These are phyloP conservation scores for Pleurostoma richardsiae DNA, from an alignment of 2,329 filamentous ascomycete species.

Conservation along the genomic window DNA sequence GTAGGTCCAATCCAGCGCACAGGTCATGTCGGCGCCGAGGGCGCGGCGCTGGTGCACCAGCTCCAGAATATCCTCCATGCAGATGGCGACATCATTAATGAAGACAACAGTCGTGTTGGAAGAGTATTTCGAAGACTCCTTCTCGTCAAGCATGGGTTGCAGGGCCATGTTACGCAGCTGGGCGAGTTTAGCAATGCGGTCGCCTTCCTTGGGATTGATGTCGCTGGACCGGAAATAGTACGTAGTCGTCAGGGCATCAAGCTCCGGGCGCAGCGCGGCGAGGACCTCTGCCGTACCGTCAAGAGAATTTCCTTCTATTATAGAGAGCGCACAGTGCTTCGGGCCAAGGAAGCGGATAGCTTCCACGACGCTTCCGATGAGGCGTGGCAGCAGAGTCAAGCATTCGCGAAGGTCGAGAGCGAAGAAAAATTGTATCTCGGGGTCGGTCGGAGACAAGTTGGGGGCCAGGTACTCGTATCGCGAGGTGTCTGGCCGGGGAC, in stretches of 20 bases:
- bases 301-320: constrained; percentile 36
- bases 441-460: not conserved
- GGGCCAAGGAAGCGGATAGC: constrained; percentile 35
- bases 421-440: constrained; percentile 34
- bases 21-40: constrained; percentile 50
- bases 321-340: constrained; percentile 33
- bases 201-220: constrained; percentile 33
- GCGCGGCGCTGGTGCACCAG: constrained; percentile 39
- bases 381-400: constrained; percentile 34
- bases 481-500: constrained; percentile 3
- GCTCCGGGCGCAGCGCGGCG: constrained; percentile 26
- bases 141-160: constrained; percentile 31
- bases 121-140: constrained; percentile 11
- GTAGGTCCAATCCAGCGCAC: constrained; percentile 54
- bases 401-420: constrained; percentile 42
- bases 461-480: constrained; percentile 3
- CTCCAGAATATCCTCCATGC: constrained; percentile 52
- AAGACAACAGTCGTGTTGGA: constrained; percentile 42
- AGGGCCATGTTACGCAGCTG: constrained; percentile 48
- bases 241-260: constrained; percentile 29
- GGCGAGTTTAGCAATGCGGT: constrained; percentile 43
- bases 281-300: constrained; percentile 47
- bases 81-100: constrained; percentile 48
- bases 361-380: constrained; percentile 38
- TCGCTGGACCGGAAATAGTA: constrained; percentile 38